Evolutionary conservation across 208 protist species (phyloP).

Genomic region (Angomonas ambiguus): DNA sequence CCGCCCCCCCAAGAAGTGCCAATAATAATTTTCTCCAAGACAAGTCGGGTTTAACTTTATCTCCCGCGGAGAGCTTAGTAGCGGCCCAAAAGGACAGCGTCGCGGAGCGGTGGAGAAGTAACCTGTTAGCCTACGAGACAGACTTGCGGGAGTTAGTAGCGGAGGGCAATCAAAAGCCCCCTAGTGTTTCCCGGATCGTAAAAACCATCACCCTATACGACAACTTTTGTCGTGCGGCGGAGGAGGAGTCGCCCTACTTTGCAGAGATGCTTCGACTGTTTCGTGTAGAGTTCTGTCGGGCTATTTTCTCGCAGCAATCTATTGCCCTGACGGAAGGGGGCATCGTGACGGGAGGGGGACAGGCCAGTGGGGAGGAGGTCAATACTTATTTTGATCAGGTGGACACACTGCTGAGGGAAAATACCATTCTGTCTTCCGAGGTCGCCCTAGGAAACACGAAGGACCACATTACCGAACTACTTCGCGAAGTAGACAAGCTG

Average conservation of each 20-base stretch:
- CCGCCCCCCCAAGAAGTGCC: not conserved
- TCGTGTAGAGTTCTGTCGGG: constrained; percentile 75
- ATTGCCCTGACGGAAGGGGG: not conserved
- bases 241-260: constrained; percentile 40
- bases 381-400: constrained; percentile 83
- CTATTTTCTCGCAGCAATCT: constrained; percentile 43
- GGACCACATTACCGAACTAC: constrained; percentile 45
- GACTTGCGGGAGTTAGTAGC: constrained; percentile 68
- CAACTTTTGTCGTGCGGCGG: constrained; percentile 29
- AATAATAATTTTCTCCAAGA: not conserved
- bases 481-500: constrained; percentile 41
- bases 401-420: constrained; percentile 55
- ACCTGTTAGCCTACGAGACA: constrained; percentile 70
- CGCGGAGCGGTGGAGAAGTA: constrained; percentile 65
- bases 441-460: constrained; percentile 49
- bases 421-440: constrained; percentile 47
- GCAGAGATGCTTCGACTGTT: constrained; percentile 75
- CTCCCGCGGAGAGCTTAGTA: constrained; percentile 32
- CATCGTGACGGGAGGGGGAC: not conserved
- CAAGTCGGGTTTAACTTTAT: constrained; percentile 10
- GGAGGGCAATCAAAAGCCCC: constrained; percentile 39
- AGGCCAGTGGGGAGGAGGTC: not conserved
- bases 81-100: constrained; percentile 16
- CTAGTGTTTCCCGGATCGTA: constrained; percentile 34
- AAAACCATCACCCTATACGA: constrained; percentile 66